Conservation (phyloP, 495 filamentous ascomycete species). For the Polyplosphaeria fusca region DNA sequence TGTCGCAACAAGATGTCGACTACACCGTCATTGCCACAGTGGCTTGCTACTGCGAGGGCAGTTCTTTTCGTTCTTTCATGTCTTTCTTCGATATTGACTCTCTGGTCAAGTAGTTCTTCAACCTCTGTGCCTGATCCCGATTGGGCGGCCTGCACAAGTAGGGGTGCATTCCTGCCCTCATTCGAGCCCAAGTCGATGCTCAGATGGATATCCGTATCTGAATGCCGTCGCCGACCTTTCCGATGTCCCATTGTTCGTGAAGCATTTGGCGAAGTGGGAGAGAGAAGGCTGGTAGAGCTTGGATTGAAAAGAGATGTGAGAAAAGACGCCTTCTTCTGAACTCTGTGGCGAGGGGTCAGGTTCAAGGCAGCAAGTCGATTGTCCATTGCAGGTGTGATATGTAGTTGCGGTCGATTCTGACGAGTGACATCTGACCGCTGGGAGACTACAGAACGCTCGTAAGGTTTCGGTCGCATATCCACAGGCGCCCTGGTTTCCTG, state of each 20-base stretch:
- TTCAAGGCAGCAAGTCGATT: neutral
- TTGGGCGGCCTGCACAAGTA: slow-evolving; percentile 46
- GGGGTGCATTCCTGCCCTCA: slow-evolving; percentile 40
- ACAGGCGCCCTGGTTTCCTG: neutral
- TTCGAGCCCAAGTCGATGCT: slow-evolving; percentile 46
- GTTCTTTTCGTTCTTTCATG: slow-evolving; percentile 43
- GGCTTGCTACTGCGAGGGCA: slow-evolving; percentile 48
- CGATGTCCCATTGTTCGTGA: neutral
- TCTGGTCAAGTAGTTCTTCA: slow-evolving; percentile 43
- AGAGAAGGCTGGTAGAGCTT: slow-evolving; percentile 9
- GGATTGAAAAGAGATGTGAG: slow-evolving; percentile 7
- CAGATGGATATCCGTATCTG: slow-evolving; percentile 35
- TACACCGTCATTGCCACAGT: slow-evolving; percentile 48
- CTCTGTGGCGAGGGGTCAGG: neutral
- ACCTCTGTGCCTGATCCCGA: slow-evolving; percentile 43
- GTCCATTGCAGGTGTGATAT: neutral
- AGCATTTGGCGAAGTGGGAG: slow-evolving; percentile 14
- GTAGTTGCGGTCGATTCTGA: neutral
- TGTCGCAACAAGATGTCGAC: slow-evolving; percentile 44
- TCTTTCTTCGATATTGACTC: slow-evolving; percentile 43
- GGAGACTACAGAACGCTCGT: slow-evolving; percentile 1
- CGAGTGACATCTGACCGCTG: neutral
- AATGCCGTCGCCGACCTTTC: neutral
- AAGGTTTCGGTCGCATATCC: neutral
- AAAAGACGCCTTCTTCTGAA: slow-evolving; percentile 8